Evolutionary conservation across 2,329 filamentous ascomycete species (phyloP).

Genomic region (Trichoderma pleuroti): DNA sequence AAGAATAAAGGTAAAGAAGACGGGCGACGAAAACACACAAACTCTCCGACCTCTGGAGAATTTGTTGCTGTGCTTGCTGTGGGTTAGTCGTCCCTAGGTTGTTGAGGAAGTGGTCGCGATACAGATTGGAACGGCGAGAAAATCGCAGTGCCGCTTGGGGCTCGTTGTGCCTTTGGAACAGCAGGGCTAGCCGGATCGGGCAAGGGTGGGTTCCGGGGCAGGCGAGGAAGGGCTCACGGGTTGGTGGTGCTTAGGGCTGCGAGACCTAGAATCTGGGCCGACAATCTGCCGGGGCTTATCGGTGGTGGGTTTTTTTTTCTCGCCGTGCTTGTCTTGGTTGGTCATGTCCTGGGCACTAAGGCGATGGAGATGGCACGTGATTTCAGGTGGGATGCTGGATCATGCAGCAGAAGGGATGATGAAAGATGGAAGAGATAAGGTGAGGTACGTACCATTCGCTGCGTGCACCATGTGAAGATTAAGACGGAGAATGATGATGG

Average conservation of each 20-base stretch:
- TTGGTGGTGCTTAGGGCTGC: slow-evolving; percentile 38
- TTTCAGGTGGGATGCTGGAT: neutral
- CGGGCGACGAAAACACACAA: slow-evolving; percentile 35
- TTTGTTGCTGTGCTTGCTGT: slow-evolving; percentile 41
- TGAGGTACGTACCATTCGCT: neutral
- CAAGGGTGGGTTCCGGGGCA: slow-evolving; percentile 29
- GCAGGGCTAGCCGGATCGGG: slow-evolving; percentile 34
- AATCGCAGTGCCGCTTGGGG: slow-evolving; percentile 39
- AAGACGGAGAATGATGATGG: neutral
- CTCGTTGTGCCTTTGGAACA: slow-evolving; percentile 40
- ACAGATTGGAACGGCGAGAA: slow-evolving; percentile 37
- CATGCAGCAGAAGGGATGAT: neutral
- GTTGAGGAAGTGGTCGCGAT: slow-evolving; percentile 42
- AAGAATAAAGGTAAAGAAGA: slow-evolving; percentile 30
- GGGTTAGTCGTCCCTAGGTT: slow-evolving; percentile 40
- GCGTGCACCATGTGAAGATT: neutral
- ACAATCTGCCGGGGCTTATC: slow-evolving; percentile 30
- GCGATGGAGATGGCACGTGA: neutral
- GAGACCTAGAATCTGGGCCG: slow-evolving; percentile 38
- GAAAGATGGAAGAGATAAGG: neutral
- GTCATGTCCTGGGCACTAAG: neutral
- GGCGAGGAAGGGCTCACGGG: slow-evolving; percentile 35
- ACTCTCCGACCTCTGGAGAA: slow-evolving; percentile 39
- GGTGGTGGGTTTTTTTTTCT: neutral
- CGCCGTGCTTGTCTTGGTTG: neutral